Base-by-base conservation (phyloP, 306 rosid genomes). In the Trifolium repens region DNA sequence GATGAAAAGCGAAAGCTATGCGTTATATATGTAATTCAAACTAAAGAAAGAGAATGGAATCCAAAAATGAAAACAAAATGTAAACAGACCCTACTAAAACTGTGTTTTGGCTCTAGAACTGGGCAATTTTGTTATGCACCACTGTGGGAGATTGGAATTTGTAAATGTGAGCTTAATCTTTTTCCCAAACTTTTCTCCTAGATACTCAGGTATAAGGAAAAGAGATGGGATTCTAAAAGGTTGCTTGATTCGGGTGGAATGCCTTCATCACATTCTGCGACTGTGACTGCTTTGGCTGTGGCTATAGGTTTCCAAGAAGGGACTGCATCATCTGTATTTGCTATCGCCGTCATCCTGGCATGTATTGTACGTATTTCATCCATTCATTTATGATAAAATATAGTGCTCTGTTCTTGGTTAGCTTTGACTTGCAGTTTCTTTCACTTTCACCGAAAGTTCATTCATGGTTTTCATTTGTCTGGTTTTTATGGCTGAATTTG, bases 251-350 rank as follows among this genome's bases (percentile, higher is more conserved):
- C 97, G 22, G 93, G 97, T 16, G 96, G 96, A 69, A 92, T 94
- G 96, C 96, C 96, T 79, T 92, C 97, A 13, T 94, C 99, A 40
- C 97, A 94, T 84, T 92, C 97, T 65, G 92, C 96, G 8, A 87
- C 94, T 4, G 96, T 94, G 75, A 78, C 91, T 9, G 96, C 98
- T 67, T 79, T 94, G 46, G 89, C 91, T 15, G 62, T 79, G 76
- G 88, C 98, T 35, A 84, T 91, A 32, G 91, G 85, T 52, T 85
- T 91, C 22, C 91, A 89, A n/a, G 82, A 92, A 32, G 98, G 98
- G 55, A 65, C 89, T 17, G 91, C 88, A 14, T 90, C 91, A 61
- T 46, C 98, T 4, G 81, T 87, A 67, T 94, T 94, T 73, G 97
- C 98, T 50, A 24, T 90, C 58, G 91, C 98, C 1, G 80, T 90